Base-by-base conservation (phyloP, 2,329 filamentous ascomycete genomes). In the Fusarium subglutinans region DNA sequence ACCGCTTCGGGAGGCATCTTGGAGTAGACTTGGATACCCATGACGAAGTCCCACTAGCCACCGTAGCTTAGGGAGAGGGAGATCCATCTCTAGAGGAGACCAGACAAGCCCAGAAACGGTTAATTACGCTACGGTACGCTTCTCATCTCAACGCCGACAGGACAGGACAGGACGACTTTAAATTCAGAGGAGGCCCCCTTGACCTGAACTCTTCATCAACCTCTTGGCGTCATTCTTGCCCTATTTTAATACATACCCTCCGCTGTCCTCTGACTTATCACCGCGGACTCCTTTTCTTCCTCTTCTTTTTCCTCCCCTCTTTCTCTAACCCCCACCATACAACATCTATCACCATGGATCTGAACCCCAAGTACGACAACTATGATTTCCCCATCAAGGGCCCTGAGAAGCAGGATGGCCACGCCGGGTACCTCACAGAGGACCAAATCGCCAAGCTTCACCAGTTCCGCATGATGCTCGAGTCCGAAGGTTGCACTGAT, bases 321-420 rank as follows among this genome's bases (percentile, higher is more conserved):
- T 61, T 67, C 26, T 57, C 54, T 74, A 72, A 70, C 33, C 76
- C 76, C 76, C 77, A 77, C 75, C 76, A 76, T 69, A 30, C 28
- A 44, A 24, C 47, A 72, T 43, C 66, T 48, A 54, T 71, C 79
- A 82, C 81, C 79, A 86, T 90, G 85, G 85, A 90, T 82, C 82
- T 94, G 64, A 75, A 97, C 84, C 89, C 94, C 82, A 98, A 98
- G 86, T 97, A 98, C 88, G 96, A 98, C 86, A 84, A 97, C 87
- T 98, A 96, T 85, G 95, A 98, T 84, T 98, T 90, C 87, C 96
- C 96, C 73, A 94, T 92, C 74, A 92, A 90, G 72, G 90, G 94
- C 53, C 90, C 93, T 63, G 90, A 90, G 77, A 82, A 88, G 53
- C 90, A 92, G 81, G 86, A 87, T 78, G 96, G 96, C 75, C 95